Evolutionary conservation across 2,329 filamentous ascomycete species (phyloP), one percentile per base, ranked within the genome.

Genomic region (Pseudofabraea citricarpa): DNA sequence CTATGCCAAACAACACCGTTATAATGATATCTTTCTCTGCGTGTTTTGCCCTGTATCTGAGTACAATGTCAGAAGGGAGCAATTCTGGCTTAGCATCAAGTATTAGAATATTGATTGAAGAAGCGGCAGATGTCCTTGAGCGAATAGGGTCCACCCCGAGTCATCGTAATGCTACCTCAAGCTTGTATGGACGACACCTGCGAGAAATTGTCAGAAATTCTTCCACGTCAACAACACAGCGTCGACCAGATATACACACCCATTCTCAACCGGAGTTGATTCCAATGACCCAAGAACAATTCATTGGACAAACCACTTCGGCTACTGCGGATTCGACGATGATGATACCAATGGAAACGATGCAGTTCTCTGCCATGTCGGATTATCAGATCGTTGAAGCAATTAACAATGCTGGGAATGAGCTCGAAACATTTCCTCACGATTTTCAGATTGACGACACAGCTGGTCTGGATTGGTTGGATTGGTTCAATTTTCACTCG

Each of bases 21-120:
- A 85, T 87, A 50, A 88, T 88, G 85, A 85, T 88, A 10, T 85
- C 83, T 1, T 87, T 87, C 50, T 83, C 84, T 0, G 81, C 81
- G 4, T 85, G 80, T 53, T 85, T 84, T 48, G 81, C 81, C 0
- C 62, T 85, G n/a, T 75, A 77, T 8, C 69, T 85, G 4, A 82
- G 79, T 51, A 72, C 77, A 0, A 76, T 78, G 37, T 72, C 77
- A 3, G 70, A 73, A 0, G 77, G 73, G 21, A 73, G 71, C 44
- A 65, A 61, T 31, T 80, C 75, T 0, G 74, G 73, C 40, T 60
- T 85, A 1, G 79, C 79, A 0, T 78, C 80, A 0, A 83, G 80
- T 50, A 77, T 85, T 12, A 66, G 80, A 36, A 73, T 75, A 40
- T 64, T 87, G 44, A 79, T 87, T 26, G 77, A 83, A 48, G 83